Base-by-base conservation (phyloP, 768 basidiomycete species). In the Cytidiella melzeri region DNA sequence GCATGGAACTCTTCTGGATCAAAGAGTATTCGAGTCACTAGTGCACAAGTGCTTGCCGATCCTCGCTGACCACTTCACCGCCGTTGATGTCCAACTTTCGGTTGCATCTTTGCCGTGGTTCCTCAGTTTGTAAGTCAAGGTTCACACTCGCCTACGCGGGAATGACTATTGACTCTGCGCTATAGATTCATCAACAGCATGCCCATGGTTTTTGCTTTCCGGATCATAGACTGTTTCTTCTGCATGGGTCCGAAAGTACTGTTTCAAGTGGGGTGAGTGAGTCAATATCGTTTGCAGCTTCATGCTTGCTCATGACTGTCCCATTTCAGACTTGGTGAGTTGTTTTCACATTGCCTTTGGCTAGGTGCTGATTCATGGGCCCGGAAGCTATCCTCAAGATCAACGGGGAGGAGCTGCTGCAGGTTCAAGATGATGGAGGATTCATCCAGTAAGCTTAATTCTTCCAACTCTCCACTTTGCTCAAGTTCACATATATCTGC, bases 51-150 rank as follows among this genome's bases (percentile, higher is more conserved):
- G 88, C 69, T 73, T 97, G 34, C 93, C 93, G 3, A 87, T 95
- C 59, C 90, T 99, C 56, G 85, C 94, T 57, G 92, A 96, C 24
- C 90, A 98, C 65, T 96, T 97, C 69, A 75, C 78, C 56, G 72
- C 66, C 13, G 92, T 95, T 27, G 95, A 99, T 59, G 94, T 99
- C 5, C 95, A 98, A 58, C 79, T 99, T 13, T 95, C 92, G 2
- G 94, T 99, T 13, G 95, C 95, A 0, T 96, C 93, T 1, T 68
- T 99, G 23, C 95, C 95, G 27, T 99, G 95, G 95, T 99, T 99
- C 75, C 70, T 99, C 64, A 96, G 93, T 60, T 71, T 98, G 81
- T 97, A 65, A 58, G 93, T 78, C 48, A 59, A 57, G 39, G 66
- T 56, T 15, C 61, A 64, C 56, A 11, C 9, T 27, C 19, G 20